Evolutionary conservation across 306 rosid species (phyloP), one percentile per base, ranked within the genome.

Genomic region (Leucaena leucocephala): DNA sequence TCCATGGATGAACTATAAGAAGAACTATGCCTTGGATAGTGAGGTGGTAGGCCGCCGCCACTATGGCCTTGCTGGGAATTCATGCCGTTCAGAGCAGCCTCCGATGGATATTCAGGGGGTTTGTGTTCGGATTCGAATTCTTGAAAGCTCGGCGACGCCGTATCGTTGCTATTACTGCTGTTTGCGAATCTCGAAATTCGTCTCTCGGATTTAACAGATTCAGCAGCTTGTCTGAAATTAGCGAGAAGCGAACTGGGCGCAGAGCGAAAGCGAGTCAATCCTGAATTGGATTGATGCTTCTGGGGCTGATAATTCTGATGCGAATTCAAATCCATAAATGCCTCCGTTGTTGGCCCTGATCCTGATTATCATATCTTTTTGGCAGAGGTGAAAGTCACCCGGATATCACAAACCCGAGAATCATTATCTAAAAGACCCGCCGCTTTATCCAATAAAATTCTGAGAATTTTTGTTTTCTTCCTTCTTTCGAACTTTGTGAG

Each of bases 201-300:
- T 39, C 85, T 85, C 76, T 85, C 87, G 0, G 55, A 71, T 42
- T 67, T 68, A 15, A 66, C 81, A 33, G 64, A 74, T 66, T 48
- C 46, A 38, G 68, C 48, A 35, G 40, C 73, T 7, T 81, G 85
- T 4, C 79, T 49, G 82, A 80, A 85, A 83, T 89, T 85, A 1
- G 85, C 34, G 17, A 89, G 45, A 62, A 92, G 74, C 7, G 94
- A 88, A 76, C 80, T 84, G 8, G 98, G 97, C 27, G 97, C 97
- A 55, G 98, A 94, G 63, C 98, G 95, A 75, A 89, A 91, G 52
- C 97, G 90, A 76, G 91, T 85, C 71, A 94, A 84, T 74, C 95
- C 97, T 36, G 97, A 85, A 68, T 75, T 87, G 64, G 92, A 58
- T 66, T 84, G 63, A 33, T 48, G 83, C 14, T 75, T 62, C 9